phyloP scores from a whole-genome alignment of 2,329 filamentous ascomycete species.

The Trichophyton schoenleinii region DNA sequence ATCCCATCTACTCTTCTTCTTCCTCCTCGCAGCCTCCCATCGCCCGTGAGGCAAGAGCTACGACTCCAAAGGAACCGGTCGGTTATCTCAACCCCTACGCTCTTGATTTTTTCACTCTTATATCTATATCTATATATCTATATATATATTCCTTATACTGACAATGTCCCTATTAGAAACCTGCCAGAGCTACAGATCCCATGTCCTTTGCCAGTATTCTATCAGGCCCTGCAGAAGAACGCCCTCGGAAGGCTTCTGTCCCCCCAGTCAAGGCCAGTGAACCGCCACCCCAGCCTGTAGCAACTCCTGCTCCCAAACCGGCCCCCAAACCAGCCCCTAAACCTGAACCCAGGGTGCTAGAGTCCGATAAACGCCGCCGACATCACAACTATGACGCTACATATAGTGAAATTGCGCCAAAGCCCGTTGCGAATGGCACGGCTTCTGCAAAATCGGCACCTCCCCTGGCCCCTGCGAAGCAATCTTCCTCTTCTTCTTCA shows the following conservation, averaged over 20 bases:
- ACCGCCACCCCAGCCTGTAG: conserved; percentile 18
- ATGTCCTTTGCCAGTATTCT: conserved; percentile 97
- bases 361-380: conserved; percentile 19
- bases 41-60: conserved; percentile 21
- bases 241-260: conserved; percentile 37
- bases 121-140: neutral
- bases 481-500: conserved; percentile 41
- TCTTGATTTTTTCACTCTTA: neutral
- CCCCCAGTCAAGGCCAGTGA: conserved; percentile 22
- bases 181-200: conserved; percentile 63
- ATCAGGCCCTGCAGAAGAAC: conserved; percentile 58
- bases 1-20: conserved; percentile 20
- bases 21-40: conserved; percentile 23
- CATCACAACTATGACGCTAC: conserved; percentile 16
- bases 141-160: neutral
- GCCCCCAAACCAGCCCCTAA: neutral
- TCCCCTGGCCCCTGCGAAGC: conserved; percentile 27
- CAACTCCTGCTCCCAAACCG: conserved; percentile 7
- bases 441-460: conserved; percentile 12
- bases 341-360: conserved; percentile 18
- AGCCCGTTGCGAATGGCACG: conserved; percentile 19
- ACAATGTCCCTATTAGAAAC: conserved; percentile 40
- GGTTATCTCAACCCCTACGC: conserved; percentile 12
- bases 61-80: conserved; percentile 32
- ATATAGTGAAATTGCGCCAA: conserved; percentile 13